Evolutionary conservation across 2,329 filamentous ascomycete species (phyloP).

Genomic region (Aspergillus sp.): DNA sequence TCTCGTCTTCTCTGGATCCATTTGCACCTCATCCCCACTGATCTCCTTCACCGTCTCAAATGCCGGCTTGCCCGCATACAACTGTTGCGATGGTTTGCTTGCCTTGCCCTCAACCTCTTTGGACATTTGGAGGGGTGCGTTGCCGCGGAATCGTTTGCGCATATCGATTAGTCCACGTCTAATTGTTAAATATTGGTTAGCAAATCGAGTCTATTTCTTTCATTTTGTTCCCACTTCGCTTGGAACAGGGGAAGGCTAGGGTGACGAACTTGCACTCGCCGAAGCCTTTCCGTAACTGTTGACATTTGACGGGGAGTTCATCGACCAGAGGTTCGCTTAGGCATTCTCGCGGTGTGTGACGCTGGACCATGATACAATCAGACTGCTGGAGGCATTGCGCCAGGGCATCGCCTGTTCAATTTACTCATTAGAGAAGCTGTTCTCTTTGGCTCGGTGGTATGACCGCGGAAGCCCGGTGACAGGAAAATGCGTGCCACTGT

Average conservation of each 20-base stretch:
- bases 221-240: background rate
- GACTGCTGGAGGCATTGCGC: conserved; percentile 94
- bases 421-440: background rate
- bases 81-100: conserved; percentile 56
- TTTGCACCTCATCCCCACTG: conserved; percentile 63
- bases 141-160: conserved; percentile 96
- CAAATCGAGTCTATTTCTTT: background rate
- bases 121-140: conserved; percentile 75
- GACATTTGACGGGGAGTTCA: conserved; percentile 81
- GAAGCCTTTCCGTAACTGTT: conserved; percentile 89
- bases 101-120: conserved; percentile 59
- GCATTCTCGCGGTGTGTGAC: conserved; percentile 83
- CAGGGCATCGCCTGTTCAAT: conserved; percentile 73
- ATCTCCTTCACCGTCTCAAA: conserved; percentile 67
- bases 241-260: background rate
- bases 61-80: conserved; percentile 76
- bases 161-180: conserved; percentile 91
- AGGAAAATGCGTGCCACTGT: background rate
- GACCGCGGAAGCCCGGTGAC: background rate
- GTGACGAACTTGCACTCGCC: conserved; percentile 75
- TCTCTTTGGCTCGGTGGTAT: background rate
- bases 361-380: conserved; percentile 92
- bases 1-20: conserved; percentile 50
- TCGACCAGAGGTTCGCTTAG: conserved; percentile 78
- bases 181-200: background rate